These are phyloP conservation scores for Arabis hirsuta DNA, from an alignment of 345 rosid genomes.

Conservation along the genomic window DNA sequence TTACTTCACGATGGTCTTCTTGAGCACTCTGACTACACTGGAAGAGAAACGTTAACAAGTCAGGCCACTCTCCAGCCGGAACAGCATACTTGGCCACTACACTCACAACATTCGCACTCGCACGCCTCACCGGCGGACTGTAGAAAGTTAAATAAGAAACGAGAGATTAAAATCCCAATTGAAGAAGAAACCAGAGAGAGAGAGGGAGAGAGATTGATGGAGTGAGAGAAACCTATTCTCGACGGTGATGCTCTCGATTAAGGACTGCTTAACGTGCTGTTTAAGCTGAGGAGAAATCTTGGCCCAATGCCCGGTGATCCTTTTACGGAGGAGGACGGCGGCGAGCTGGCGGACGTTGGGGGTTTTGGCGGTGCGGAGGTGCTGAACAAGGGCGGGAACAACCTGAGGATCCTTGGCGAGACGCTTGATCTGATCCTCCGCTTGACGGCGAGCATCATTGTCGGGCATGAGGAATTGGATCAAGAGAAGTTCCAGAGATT, in stretches of 20 bases:
- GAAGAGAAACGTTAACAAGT: conserved; percentile 81
- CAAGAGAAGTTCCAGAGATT: conserved; percentile 84
- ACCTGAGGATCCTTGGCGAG: conserved; percentile 98
- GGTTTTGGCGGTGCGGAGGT: conserved; percentile 98
- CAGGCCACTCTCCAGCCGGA: conserved; percentile 99
- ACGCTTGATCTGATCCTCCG: conserved; percentile 97
- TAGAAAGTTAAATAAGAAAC: neutral
- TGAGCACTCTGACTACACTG: conserved; percentile 96
- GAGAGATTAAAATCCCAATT: conserved; percentile 1
- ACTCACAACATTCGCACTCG: conserved; percentile 98
- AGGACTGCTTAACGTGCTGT: conserved; percentile 80
- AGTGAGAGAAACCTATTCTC: conserved; percentile 71
- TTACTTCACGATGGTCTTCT: conserved; percentile 98
- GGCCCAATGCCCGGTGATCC: conserved; percentile 99
- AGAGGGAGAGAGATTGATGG: neutral
- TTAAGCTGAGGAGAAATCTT: conserved; percentile 85
- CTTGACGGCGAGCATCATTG: conserved; percentile 95
- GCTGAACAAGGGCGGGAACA: conserved; percentile 93
- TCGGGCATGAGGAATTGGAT: conserved; percentile 99
- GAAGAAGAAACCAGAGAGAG: neutral
- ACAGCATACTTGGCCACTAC: conserved; percentile 91
- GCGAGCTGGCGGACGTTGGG: conserved; percentile 99
- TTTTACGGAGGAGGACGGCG: conserved; percentile 98
- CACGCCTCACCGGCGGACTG: conserved; percentile 93
- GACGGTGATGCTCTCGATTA: conserved; percentile 89